Evolutionary conservation across 345 rosid genomes (phyloP), one percentile per base, ranked within the genome.

Genomic region (Eucalyptus polybractea): DNA sequence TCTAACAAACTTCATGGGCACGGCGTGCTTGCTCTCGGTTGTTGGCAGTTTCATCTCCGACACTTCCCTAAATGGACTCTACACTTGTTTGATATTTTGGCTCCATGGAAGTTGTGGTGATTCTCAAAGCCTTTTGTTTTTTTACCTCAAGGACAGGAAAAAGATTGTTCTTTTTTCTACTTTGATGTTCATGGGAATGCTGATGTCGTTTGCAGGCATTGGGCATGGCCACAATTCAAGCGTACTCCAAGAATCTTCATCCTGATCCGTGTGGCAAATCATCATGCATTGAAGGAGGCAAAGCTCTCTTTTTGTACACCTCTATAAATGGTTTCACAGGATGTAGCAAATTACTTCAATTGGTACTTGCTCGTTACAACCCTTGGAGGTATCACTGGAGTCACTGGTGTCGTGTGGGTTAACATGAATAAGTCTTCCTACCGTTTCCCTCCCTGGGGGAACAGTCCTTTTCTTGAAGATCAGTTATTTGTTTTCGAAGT

Each of bases 1-100:
- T 69, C 90, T 92, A 24, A 92, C 92, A 25, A 92, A 88, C 90
- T 92, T 88, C 89, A 53, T 89, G 91, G 91, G 92, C 7, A 80
- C 89, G 5, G 58, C 29, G 27, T 91, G 88, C 80, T 25, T 92
- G 88, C 90, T 92, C 33, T 65, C 90, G 9, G 87, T 91, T 33
- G 7, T 88, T 5, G 92, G 92, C 81, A 92, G 89, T 81, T 92
- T 90, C 90, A 29, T 90, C 88, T 87, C 93, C 3, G 91, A 88
- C 72, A 88, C 90, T 86, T 90, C 80, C 91, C 72, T 89, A 62
- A 89, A 88, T 17, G 40, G 90, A n/a, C 50, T 92, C 47, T 86
- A 86, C 29, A 88, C 93, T 7, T 13, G 86, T 54, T 51, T 89
- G 47, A 47, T 90, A 49, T 91, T 91, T 92, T 80, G 93, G 92